Evolutionary conservation across 192 early-diverging fungal genomes (phyloP), one percentile per base, ranked within the genome.

Genomic region (Backusella macrospora): DNA sequence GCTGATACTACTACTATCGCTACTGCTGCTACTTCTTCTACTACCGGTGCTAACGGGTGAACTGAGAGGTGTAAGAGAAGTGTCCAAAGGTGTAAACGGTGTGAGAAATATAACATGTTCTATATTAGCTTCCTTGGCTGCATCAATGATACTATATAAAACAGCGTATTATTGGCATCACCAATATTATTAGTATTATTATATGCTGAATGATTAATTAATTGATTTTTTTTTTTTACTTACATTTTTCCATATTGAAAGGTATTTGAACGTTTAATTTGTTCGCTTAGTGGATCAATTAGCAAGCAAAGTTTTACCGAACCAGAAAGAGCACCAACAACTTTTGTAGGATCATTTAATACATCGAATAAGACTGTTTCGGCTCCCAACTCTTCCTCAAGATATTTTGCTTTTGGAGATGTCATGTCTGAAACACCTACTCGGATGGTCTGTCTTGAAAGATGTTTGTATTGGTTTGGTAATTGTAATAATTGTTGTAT

Each of bases 31-130:
- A 18, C 52, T 59, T 23, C 15, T 66, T 8, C 62, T 59, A 26
- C 52, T 59, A 12, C 52, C 26, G 9, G 26, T 18, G 13, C 52
- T 59, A 23, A 59, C 52, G 26, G 52, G 52, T 12, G 70, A 21
- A 38, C 23, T 71, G 37, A 9, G 47, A 49, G 62, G 49, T 66
- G 34, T 67, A 46, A 47, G 29, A 39, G 68, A 37, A 23, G 72
- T 75, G 26, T 80, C 79, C 39, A 69, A 43, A 23, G 75, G 74
- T 26, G 75, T 74, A 40, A 77, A 81, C 4, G 79, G 74, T 49
- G 79, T 62, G 42, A 81, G 46, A 48, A 81, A 81, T 3, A 81
- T 73, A n/a, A 81, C 44, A 52, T 81, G 79, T 16, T 65, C 47
- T 15, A 81, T 75, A 29, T 73, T 64, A 13, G 79, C 79, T 65